These are phyloP conservation scores for Myxozyma monticola DNA, from an alignment of 805 yeast genomes.

Conservation along the genomic window DNA sequence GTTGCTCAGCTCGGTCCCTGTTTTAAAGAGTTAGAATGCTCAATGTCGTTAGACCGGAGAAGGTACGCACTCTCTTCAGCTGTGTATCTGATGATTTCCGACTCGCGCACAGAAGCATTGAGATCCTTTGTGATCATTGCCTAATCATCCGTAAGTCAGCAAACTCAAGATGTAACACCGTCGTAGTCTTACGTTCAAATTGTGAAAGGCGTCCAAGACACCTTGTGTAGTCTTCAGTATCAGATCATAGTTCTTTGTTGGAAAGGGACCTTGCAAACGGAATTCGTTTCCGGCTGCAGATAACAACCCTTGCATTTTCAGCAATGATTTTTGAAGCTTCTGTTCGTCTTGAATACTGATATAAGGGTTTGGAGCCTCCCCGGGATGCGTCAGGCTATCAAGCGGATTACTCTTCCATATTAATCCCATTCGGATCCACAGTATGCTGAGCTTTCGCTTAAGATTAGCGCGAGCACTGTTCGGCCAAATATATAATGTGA, in stretches of 20 bases:
- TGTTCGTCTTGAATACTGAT: constrained; percentile 22
- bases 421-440: constrained; percentile 80
- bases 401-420: constrained; percentile 79
- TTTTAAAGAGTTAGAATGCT: neutral
- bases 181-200: constrained; percentile 65
- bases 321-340: constrained; percentile 31
- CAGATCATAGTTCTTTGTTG: constrained; percentile 51
- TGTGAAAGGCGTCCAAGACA: constrained; percentile 74
- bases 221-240: constrained; percentile 58
- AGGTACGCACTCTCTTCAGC: constrained; percentile 33
- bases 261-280: constrained; percentile 72
- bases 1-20: constrained; percentile 57
- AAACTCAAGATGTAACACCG: constrained; percentile 36
- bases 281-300: constrained; percentile 51
- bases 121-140: constrained; percentile 63
- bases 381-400: constrained; percentile 33
- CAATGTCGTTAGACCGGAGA: neutral
- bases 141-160: neutral
- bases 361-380: constrained; percentile 12
- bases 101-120: constrained; percentile 52
- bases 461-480: constrained; percentile 72
- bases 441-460: constrained; percentile 61
- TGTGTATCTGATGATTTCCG: constrained; percentile 56
- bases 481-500: constrained; percentile 57
- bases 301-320: constrained; percentile 29